phyloP scores from a whole-genome alignment of 176 grass and related monocot genomes.

The Carex cristatella region DNA sequence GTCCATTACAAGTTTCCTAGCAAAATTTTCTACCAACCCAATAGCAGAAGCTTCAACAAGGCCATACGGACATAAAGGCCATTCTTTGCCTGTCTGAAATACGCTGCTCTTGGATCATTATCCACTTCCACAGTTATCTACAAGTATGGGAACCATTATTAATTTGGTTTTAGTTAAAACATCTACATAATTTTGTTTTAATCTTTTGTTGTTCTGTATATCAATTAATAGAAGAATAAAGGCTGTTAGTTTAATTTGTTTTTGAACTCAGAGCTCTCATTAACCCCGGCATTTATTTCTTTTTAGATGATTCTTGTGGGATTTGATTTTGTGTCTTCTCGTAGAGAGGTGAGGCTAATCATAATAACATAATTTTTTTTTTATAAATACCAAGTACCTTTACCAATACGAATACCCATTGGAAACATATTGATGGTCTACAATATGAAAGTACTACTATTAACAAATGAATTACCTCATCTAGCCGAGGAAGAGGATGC shows the following conservation, averaged over 20 bases:
- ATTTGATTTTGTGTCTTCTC: background rate
- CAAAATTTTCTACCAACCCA: slow-evolving; percentile 44
- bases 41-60: slow-evolving; percentile 81
- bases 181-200: background rate
- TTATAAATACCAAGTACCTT: background rate
- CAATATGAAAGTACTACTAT: background rate
- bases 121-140: slow-evolving; percentile 76
- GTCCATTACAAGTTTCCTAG: background rate
- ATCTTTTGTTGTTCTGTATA: background rate
- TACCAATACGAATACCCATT: background rate
- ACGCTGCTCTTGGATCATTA: slow-evolving; percentile 70
- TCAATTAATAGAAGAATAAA: background rate
- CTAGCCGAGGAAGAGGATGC: slow-evolving; percentile 92
- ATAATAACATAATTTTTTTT: background rate
- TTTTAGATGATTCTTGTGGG: background rate
- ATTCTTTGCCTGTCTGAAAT: slow-evolving; percentile 95
- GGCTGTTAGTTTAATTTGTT: background rate
- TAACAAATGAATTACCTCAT: slow-evolving; percentile 53
- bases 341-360: background rate
- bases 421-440: background rate
- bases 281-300: background rate
- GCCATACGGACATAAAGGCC: slow-evolving; percentile 96
- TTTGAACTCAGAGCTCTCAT: background rate
- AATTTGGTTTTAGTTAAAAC: background rate
- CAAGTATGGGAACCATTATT: background rate